phyloP scores from a whole-genome alignment of 345 rosid genomes.

The Leavenworthia alabamica region DNA sequence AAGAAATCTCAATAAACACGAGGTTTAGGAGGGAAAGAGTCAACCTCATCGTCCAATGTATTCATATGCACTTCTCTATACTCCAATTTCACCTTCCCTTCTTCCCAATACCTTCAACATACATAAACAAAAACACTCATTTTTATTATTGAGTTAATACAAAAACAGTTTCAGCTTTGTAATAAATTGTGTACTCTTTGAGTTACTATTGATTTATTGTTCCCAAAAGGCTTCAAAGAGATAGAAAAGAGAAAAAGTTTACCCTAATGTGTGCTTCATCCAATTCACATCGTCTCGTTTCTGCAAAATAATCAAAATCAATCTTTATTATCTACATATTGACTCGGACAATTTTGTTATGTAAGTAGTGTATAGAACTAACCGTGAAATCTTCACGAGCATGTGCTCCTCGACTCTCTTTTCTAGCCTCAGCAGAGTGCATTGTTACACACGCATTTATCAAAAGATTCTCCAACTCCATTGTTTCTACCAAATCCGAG shows the following conservation, averaged over 20 bases:
- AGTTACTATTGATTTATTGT: background rate
- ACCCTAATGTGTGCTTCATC: conserved; percentile 97
- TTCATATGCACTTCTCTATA: conserved; percentile 96
- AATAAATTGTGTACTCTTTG: background rate
- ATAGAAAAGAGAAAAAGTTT: conserved; percentile 18
- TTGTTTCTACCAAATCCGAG: conserved; percentile 80
- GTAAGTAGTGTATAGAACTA: conserved; percentile 13
- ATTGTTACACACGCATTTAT: conserved; percentile 88
- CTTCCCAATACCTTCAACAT: conserved; percentile 74
- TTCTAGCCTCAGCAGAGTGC: conserved; percentile 98
- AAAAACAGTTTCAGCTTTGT: background rate
- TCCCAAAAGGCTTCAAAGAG: background rate
- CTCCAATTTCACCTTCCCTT: conserved; percentile 72
- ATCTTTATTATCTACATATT: background rate
- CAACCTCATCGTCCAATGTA: conserved; percentile 72
- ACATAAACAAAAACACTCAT: background rate
- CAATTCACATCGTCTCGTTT: conserved; percentile 82
- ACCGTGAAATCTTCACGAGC: conserved; percentile 96
- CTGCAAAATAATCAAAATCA: conserved; percentile 37
- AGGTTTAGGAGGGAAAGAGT: conserved; percentile 85
- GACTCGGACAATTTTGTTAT: background rate
- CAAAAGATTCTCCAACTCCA: conserved; percentile 90
- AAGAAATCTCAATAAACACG: conserved; percentile 64
- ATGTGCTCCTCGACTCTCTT: conserved; percentile 98
- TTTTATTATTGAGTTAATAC: too few species aligned